Conservation (phyloP, 2,329 filamentous ascomycete species). For the Colletotrichum agaves region DNA sequence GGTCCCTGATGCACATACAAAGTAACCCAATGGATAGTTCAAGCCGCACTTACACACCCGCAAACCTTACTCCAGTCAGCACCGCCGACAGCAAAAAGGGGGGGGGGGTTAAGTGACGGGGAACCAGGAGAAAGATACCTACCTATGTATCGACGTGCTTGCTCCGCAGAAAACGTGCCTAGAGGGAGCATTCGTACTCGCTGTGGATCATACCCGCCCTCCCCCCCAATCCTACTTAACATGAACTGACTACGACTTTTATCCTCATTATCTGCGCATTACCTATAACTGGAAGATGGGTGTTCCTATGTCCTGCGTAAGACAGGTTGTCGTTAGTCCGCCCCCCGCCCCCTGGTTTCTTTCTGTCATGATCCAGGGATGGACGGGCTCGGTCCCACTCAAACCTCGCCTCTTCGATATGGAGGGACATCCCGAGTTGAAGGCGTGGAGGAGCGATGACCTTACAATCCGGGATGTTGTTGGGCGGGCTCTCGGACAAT, state of each 20-base stretch:
- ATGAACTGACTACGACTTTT: too few species aligned
- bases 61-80: constrained; percentile 2
- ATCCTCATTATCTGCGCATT: too few species aligned
- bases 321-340: too few species aligned
- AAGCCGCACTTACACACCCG: not conserved
- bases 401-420: not conserved
- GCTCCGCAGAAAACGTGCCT: not conserved
- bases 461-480: too few species aligned
- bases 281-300: too few species aligned
- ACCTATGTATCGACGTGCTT: too few species aligned
- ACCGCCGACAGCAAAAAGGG: not conserved
- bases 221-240: not conserved
- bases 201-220: not conserved
- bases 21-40: not conserved
- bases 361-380: not conserved
- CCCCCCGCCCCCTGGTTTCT: too few species aligned
- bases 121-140: not conserved
- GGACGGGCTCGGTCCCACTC: not conserved
- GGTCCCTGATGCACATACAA: too few species aligned
- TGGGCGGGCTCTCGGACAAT: too few species aligned
- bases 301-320: too few species aligned
- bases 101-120: constrained; percentile 7
- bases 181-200: not conserved
- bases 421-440: not conserved
- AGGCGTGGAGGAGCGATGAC: too few species aligned